Conservation (phyloP, 176 grass and related monocot species). For the Carex myosuroides region DNA sequence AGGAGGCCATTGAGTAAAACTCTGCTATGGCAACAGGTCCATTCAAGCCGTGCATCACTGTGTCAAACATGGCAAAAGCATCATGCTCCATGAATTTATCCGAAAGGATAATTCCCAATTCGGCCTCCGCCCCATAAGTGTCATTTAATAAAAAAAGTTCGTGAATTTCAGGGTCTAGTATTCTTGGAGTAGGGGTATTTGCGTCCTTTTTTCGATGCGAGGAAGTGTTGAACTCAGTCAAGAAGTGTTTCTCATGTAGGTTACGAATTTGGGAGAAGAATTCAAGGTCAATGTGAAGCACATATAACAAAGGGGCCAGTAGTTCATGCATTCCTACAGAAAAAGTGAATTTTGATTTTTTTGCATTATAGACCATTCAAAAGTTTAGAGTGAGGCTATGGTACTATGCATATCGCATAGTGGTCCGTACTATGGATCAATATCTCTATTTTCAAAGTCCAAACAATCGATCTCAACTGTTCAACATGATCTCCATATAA, state of each 20-base stretch:
- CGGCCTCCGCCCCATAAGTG: conserved; percentile 89
- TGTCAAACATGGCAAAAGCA: conserved; percentile 91
- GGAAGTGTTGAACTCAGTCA: conserved; percentile 62
- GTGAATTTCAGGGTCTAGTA: conserved; percentile 65
- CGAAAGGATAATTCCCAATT: conserved; percentile 88
- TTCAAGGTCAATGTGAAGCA: conserved; percentile 77
- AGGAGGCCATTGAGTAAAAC: conserved; percentile 68
- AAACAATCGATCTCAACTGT: too few species aligned
- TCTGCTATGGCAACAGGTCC: conserved; percentile 71
- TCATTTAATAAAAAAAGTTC: conserved; percentile 82
- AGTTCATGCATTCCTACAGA: conserved; percentile 97
- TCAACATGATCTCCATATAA: too few species aligned
- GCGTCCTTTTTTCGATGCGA: conserved; percentile 44
- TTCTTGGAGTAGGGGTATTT: conserved; percentile 47
- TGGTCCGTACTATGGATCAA: too few species aligned
- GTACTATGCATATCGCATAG: too few species aligned
- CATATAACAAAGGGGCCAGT: conserved; percentile 95
- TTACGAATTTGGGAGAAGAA: conserved; percentile 62
- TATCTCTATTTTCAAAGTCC: too few species aligned
- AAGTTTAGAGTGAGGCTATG: too few species aligned
- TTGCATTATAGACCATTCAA: neutral
- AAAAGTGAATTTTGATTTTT: conserved; percentile 17
- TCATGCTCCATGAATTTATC: conserved; percentile 99
- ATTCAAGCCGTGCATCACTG: conserved; percentile 70
- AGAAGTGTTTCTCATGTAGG: conserved; percentile 59